Base-by-base conservation (phyloP, 2,329 filamentous ascomycete species). In the Penicillium sp. region DNA sequence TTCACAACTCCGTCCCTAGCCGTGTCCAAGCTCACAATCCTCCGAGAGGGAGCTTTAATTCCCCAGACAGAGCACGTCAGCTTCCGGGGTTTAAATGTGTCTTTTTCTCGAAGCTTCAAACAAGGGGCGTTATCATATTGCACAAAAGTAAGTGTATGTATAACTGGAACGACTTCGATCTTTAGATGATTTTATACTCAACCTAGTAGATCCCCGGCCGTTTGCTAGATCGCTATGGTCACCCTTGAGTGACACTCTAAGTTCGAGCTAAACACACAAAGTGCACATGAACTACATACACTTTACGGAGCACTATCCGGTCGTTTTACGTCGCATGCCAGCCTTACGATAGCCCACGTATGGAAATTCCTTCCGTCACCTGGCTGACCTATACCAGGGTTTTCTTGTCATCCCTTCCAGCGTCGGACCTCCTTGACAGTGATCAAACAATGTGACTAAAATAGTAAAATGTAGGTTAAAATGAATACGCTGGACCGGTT, bases 61-160 rank as follows among this genome's bases (percentile, higher is more conserved):
- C 46, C 52, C 56, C 54, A 56, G 39, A 19, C 22, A 46, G 41
- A 60, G 49, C 57, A 57, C 57, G 50, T 56, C 54, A 60, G n/a
- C 46, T 28, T 36, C 31, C 34, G 19, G 35, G 35, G 30, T 49
- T 49, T 48, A 40, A 9, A 42, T 40, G 25, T 27, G 33, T 18
- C n/a, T 11, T 5, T n/a, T 30, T 12, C 12, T 14, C 14, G 25
- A 31, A 27, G 39, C 25, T 41, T 42, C 29, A 37, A 48, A 42
- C 14, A 33, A 47, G 40, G 41, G 47, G 31, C 13, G 35, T 7
- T 12, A 9, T n/a, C 30, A 35, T 9, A 10, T 25, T 25, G 4
- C 2, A 25, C 4, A 25, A 25, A 25, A 25, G 22, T 25, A 25
- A 25, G 2, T 6, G 22, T 25, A 7, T 12, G 9, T 18, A 18